Base-by-base conservation (phyloP, 768 basidiomycete genomes). In the Antrodiella citrinella region DNA sequence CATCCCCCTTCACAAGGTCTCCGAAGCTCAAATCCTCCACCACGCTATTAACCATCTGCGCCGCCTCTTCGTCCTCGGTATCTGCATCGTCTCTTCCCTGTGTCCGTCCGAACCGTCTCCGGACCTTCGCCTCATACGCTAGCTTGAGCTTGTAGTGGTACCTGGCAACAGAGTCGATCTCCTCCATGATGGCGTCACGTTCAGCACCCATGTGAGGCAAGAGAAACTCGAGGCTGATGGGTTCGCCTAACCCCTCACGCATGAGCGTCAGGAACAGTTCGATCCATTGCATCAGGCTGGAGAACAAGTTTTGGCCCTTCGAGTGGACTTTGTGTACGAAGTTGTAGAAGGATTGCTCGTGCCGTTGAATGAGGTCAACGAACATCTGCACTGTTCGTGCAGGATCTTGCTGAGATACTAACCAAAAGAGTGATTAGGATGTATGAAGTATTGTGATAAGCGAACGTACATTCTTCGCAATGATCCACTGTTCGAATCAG, bases 281-380 rank as follows among this genome's bases (percentile, higher is more conserved):
- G 65, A 96, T 86, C 96, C 96, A 99, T 35, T 75, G 78, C 92
- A 97, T 97, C 51, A 99, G 81, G 59, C 77, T 81, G 60, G 93
- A 87, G 65, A 99, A 99, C 11, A 99, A 76, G 19, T 84, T 86
- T 61, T 93, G 86, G 26, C 96, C 96, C 64, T 97, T 97, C 42
- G 91, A 85, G 62, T 99, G 96, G 1, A 99, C 96, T 58, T 95
- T 96, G 78, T 99, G 92, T 22, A 99, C 94, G 63, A 99, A 99
- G 51, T 76, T 75, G 72, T 99, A 99, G 71, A 98, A 98, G 0
- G 91, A 70, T 61, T 94, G 91, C 59, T 98, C 93, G 65, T 99
- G 96, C 12, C 96, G 81, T 60, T 87, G 80, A 25, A 99, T 86
- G 20, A 99, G 82, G 62, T 91, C 82, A 55, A 98, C 91, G 62